phyloP scores from a whole-genome alignment of 495 filamentous ascomycete genomes.

The Chaetomium tenue region DNA sequence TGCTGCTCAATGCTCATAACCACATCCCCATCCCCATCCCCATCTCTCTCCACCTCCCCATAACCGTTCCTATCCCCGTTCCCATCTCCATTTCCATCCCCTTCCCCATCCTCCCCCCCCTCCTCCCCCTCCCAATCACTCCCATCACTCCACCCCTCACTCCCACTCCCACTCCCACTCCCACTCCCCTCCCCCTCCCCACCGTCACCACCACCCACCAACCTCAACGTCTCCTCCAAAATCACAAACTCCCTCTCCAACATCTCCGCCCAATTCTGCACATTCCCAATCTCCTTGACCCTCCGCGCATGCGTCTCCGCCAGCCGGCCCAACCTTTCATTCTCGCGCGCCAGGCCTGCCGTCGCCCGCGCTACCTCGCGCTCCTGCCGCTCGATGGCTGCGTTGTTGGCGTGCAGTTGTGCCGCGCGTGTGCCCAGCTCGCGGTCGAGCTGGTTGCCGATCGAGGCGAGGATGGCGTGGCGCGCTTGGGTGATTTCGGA shows the following conservation, averaged over 20 bases:
- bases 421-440: conserved; percentile 70
- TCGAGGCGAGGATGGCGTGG: conserved; percentile 72
- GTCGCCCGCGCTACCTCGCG: conserved; percentile 64
- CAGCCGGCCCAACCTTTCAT: conserved; percentile 64
- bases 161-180: conserved; percentile 27
- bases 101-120: conserved; percentile 10
- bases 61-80: conserved; percentile 18
- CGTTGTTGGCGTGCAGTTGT: conserved; percentile 71
- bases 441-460: conserved; percentile 68
- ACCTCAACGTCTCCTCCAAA: conserved; percentile 78
- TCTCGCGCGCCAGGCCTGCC: conserved; percentile 65
- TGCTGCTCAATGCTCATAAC: conserved; percentile 18
- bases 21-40: conserved; percentile 22
- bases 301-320: conserved; percentile 65
- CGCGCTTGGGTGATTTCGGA: conserved; percentile 60
- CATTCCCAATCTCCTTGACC: conserved; percentile 90
- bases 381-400: conserved; percentile 69
- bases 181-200: conserved; percentile 36
- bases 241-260: conserved; percentile 87
- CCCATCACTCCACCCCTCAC: conserved; percentile 17
- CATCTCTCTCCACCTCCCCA: not conserved
- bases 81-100: conserved; percentile 16
- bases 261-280: conserved; percentile 98
- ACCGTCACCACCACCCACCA: conserved; percentile 60
- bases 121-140: not conserved